phyloP scores from a whole-genome alignment of 495 filamentous ascomycete genomes.

The Talaromyces borbonicus region DNA sequence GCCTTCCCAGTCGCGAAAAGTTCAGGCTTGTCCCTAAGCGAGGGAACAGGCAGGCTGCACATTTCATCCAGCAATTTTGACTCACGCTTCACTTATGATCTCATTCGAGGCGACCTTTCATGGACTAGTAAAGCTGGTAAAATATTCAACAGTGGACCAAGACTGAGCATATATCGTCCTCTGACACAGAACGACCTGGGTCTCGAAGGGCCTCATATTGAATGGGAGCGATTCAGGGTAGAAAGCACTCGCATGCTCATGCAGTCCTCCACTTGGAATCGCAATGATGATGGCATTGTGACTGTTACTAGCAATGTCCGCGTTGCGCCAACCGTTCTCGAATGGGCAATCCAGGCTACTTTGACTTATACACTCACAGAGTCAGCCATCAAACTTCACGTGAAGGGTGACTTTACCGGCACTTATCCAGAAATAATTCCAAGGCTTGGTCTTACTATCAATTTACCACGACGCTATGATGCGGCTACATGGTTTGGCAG shows the following conservation, averaged over 20 bases:
- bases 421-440: conserved; percentile 39
- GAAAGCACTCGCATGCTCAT: conserved; percentile 26
- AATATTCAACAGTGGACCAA: conserved; percentile 14
- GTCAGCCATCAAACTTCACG: conserved; percentile 29
- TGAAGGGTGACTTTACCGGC: conserved; percentile 31
- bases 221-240: conserved; percentile 25
- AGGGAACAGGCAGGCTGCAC: conserved; percentile 7
- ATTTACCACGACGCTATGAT: neutral
- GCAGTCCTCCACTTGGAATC: conserved; percentile 30
- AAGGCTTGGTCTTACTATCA: neutral
- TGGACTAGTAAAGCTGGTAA: conserved; percentile 9
- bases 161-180: conserved; percentile 16
- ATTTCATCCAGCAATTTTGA: conserved; percentile 10
- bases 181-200: conserved; percentile 52
- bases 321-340: conserved; percentile 42
- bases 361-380: conserved; percentile 36
- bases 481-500: neutral
- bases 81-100: conserved; percentile 14
- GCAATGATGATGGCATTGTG: conserved; percentile 2
- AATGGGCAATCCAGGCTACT: conserved; percentile 41
- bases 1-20: neutral
- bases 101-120: conserved; percentile 13
- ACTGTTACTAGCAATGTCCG: conserved; percentile 14
- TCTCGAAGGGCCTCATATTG: conserved; percentile 17
- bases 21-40: neutral